phyloP scores from a whole-genome alignment of 306 rosid genomes.

The Potentilla sterilis region DNA sequence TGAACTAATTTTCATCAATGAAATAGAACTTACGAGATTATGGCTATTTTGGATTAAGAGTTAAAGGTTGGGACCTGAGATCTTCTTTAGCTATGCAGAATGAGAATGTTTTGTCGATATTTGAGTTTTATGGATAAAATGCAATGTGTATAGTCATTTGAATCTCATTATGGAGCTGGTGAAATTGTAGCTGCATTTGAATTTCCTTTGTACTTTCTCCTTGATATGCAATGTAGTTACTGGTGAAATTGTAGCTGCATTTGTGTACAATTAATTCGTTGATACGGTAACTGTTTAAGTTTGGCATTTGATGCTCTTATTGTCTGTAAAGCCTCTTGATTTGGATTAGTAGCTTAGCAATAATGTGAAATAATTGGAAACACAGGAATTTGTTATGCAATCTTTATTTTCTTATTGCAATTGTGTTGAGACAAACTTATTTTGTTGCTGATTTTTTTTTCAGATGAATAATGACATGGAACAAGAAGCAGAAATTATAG shows the following conservation, averaged over 20 bases:
- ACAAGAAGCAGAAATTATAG: no score
- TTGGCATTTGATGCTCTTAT: slow-evolving; percentile 7
- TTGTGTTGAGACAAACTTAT: no score
- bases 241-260: neutral
- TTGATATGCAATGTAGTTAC: slow-evolving; percentile 10
- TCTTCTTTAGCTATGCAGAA: no score
- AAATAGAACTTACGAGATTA: neutral
- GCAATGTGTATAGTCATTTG: neutral
- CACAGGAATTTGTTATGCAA: no score
- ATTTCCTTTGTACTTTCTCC: neutral
- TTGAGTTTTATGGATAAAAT: neutral
- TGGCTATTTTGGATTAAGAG: neutral
- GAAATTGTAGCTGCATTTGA: slow-evolving; percentile 20
- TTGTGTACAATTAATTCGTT: neutral
- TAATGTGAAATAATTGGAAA: neutral
- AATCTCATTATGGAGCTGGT: slow-evolving; percentile 30
- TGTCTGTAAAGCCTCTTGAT: slow-evolving; percentile 8
- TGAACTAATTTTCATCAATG: neutral
- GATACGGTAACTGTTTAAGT: neutral
- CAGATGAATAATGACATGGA: no score
- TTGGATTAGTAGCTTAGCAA: slow-evolving; percentile 9
- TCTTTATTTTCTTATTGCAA: no score
- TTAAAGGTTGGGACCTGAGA: neutral
- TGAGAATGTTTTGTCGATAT: neutral
- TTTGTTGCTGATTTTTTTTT: no score